phyloP scores from a whole-genome alignment of 805 yeast genomes.

The Candida chilensis region DNA sequence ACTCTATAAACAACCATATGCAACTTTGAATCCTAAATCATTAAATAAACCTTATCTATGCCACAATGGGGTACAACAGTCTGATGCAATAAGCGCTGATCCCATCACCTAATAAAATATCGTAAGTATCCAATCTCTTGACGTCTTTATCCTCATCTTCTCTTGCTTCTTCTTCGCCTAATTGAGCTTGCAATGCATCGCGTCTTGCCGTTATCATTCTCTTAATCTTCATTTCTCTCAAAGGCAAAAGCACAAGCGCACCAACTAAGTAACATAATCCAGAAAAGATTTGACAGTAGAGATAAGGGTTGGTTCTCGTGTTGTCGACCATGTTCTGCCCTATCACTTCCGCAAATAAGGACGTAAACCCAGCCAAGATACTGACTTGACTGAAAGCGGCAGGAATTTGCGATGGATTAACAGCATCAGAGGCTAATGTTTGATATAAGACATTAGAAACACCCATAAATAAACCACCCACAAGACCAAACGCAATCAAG shows the following conservation, averaged over 20 bases:
- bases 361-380: slow-evolving; percentile 14
- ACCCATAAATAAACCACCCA: slow-evolving; percentile 36
- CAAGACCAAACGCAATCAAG: slow-evolving; percentile 28
- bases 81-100: too few relatives aligned
- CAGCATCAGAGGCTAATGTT: slow-evolving; percentile 25
- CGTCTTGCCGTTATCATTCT: slow-evolving; percentile 11
- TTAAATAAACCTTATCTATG: too few relatives aligned
- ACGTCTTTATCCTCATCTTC: slow-evolving; percentile 2
- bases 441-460: slow-evolving; percentile 22
- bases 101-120: too few relatives aligned
- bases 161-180: slow-evolving; percentile 1
- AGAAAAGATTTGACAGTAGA: slow-evolving; percentile 28
- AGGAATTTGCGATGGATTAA: slow-evolving; percentile 22
- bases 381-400: slow-evolving; percentile 27
- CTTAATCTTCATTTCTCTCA: slow-evolving; percentile 23
- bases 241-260: slow-evolving; percentile 15
- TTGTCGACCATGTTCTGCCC: slow-evolving; percentile 37
- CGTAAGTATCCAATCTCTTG: too few relatives aligned
- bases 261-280: slow-evolving; percentile 21
- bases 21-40: too few relatives aligned
- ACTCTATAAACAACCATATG: too few relatives aligned
- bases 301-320: slow-evolving; percentile 14
- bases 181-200: too few relatives aligned
- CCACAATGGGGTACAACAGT: too few relatives aligned
- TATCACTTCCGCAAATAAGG: slow-evolving; percentile 43